Base-by-base conservation (phyloP, 2,329 filamentous ascomycete species). In the Sphaceloma murrayae region DNA sequence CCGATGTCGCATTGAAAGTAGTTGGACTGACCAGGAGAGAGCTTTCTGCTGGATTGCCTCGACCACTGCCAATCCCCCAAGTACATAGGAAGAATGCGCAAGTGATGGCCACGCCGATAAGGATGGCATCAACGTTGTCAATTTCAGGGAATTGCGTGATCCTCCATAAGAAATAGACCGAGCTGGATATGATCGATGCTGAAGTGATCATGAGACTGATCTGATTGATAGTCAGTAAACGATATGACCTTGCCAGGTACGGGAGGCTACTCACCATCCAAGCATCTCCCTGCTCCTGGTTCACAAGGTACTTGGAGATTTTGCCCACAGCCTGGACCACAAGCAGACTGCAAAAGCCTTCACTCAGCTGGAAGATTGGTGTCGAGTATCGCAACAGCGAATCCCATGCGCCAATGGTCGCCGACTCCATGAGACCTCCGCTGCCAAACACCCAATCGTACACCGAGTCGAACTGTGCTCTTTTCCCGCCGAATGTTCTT, bases 241-340 rank as follows among this genome's bases (percentile, higher is more conserved):
- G 14, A 14, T 21, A 13, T 33, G 7, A 8, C 30, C 17, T 7
- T 27, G 8, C 11, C 22, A 21, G 22, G 19, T n/a, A n/a, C n/a
- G n/a, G n/a, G n/a, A n/a, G 24, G 6, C 24, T 27, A 71, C 81
- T 63, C 70, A 91, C 86, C 77, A 96, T 85, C 91, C 89, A 96
- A 50, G 81, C 93, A 66, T 98, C 91, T 57, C 88, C 93, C 57
- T 86, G 78, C 56, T 89, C 87, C 56, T 84, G 73, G 65, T 96
- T 96, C 45, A 96, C 89, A 21, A 96, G 75, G 81, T 87, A 96
- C 62, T 85, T 77, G 14, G 91, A 94, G 52, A 96, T 87, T 62
- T 95, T 89, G 0, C 91, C 91, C 10, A 85, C 82, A 13, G 88
- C 86, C 64, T 98, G 91, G 47, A 98, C 96, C 52, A 96, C 88